Conservation (phyloP, 805 yeast species). For the Jamesozyma jinghongensis region DNA sequence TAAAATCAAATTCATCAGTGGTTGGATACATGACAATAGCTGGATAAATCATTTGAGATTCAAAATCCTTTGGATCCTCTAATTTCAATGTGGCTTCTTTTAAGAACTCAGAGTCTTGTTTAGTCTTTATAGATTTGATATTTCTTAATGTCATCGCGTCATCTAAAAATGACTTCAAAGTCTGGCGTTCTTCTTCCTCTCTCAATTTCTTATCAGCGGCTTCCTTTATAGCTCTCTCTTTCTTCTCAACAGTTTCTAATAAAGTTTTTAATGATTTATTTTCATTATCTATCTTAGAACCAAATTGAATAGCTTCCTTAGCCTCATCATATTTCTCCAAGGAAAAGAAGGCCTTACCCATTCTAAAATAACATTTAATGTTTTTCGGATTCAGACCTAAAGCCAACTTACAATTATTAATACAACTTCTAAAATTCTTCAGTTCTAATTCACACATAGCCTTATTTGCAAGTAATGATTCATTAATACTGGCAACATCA, state of each 20-base stretch:
- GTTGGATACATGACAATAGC: slow-evolving; percentile 76
- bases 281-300: slow-evolving; percentile 48
- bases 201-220: slow-evolving; percentile 17
- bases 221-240: slow-evolving; percentile 31
- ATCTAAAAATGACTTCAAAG: slow-evolving; percentile 37
- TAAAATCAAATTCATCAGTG: slow-evolving; percentile 72
- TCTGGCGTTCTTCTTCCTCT: slow-evolving; percentile 30
- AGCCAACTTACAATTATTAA: slow-evolving; percentile 75
- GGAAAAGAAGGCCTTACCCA: slow-evolving; percentile 69
- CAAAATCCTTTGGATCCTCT: slow-evolving; percentile 58
- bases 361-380: slow-evolving; percentile 76
- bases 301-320: slow-evolving; percentile 53
- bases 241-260: slow-evolving; percentile 33
- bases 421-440: slow-evolving; percentile 74
- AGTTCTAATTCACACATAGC: slow-evolving; percentile 89
- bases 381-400: slow-evolving; percentile 56
- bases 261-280: slow-evolving; percentile 49
- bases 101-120: slow-evolving; percentile 48
- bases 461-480: slow-evolving; percentile 65
- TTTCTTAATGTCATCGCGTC: slow-evolving; percentile 58
- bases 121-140: slow-evolving; percentile 40
- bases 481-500: slow-evolving; percentile 44
- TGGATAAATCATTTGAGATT: slow-evolving; percentile 75
- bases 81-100: slow-evolving; percentile 45
- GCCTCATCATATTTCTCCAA: slow-evolving; percentile 69